phyloP scores from a whole-genome alignment of 202 grass and related monocot species.

The Panicum hallii region DNA sequence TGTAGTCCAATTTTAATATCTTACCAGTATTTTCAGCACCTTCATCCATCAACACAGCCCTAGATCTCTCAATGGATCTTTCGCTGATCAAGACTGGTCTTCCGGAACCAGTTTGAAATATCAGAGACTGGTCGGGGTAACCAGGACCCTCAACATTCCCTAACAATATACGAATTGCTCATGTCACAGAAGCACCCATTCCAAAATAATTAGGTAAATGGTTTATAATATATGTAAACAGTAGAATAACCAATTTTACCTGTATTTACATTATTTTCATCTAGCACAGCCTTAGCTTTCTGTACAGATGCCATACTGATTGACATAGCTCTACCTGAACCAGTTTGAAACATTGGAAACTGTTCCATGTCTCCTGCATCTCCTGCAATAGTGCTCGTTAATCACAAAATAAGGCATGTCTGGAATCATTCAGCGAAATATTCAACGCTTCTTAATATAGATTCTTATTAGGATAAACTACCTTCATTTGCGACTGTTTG shows the following conservation, averaged over 20 bases:
- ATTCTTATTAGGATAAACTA: slow-evolving; percentile 9
- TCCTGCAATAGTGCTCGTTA: slow-evolving; percentile 1
- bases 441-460: neutral
- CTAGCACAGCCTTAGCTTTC: slow-evolving; percentile 62
- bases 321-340: slow-evolving; percentile 58
- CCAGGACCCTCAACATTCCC: slow-evolving; percentile 36
- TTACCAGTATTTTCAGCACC: slow-evolving; percentile 45
- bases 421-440: neutral
- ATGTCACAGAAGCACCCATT: slow-evolving; percentile 16
- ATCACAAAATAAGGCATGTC: slow-evolving; percentile 9
- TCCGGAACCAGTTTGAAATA: slow-evolving; percentile 48
- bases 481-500: slow-evolving; percentile 42
- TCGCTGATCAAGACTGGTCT: slow-evolving; percentile 48
- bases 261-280: slow-evolving; percentile 42
- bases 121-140: slow-evolving; percentile 35
- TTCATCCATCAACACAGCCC: slow-evolving; percentile 47
- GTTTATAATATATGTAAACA: slow-evolving; percentile 27
- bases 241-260: slow-evolving; percentile 44
- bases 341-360: slow-evolving; percentile 68
- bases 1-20: slow-evolving; percentile 34
- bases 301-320: slow-evolving; percentile 54
- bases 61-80: slow-evolving; percentile 42
- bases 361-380: slow-evolving; percentile 21
- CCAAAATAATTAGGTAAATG: slow-evolving; percentile 11
- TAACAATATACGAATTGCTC: slow-evolving; percentile 34